phyloP scores from a whole-genome alignment of 306 rosid genomes.

The Prosopis cineraria region DNA sequence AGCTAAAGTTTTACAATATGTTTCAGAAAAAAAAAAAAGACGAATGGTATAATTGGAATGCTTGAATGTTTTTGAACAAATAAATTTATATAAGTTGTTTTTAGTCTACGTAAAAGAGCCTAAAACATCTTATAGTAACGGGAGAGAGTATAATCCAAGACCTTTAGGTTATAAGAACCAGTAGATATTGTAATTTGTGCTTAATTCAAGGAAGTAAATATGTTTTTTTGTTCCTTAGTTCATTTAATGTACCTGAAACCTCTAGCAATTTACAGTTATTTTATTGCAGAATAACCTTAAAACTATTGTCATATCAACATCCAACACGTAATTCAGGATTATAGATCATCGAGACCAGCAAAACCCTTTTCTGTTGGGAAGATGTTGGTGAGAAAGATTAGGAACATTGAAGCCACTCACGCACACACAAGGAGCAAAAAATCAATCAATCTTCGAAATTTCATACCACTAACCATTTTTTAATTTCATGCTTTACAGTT shows the following conservation, averaged over 20 bases:
- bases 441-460: slow-evolving; percentile 30
- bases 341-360: slow-evolving; percentile 31
- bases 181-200: background rate
- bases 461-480: slow-evolving; percentile 5
- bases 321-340: background rate
- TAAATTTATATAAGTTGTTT: too few relatives aligned
- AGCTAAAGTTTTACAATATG: too few relatives aligned
- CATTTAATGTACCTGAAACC: background rate
- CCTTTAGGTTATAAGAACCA: background rate
- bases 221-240: background rate
- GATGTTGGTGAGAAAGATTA: slow-evolving; percentile 3
- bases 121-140: too few relatives aligned
- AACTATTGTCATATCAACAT: background rate
- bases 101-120: too few relatives aligned
- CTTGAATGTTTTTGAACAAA: too few relatives aligned
- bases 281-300: background rate
- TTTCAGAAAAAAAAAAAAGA: too few relatives aligned
- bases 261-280: background rate
- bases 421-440: background rate
- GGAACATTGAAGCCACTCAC: background rate
- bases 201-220: background rate
- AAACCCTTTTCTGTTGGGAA: background rate
- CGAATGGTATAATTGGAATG: too few relatives aligned
- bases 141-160: background rate
- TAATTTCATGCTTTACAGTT: slow-evolving; percentile 13